Evolutionary conservation across 176 grass and related monocot species (phyloP), one percentile per base, ranked within the genome.

Genomic region (Elymus sibiricus): DNA sequence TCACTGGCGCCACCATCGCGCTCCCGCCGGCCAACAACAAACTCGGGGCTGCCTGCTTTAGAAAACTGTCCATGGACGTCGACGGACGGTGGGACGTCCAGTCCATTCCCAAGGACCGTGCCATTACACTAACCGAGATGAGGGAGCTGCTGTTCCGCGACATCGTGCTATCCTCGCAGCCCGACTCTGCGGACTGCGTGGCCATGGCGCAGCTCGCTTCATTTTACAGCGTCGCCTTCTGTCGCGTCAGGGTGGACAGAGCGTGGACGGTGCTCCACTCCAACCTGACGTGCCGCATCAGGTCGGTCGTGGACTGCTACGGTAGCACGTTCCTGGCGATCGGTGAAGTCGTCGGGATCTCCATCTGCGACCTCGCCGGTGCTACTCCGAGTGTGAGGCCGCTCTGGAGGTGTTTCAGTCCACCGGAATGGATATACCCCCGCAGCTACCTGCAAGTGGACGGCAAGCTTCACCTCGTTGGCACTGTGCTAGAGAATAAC

Each of bases 121-220:
- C 9, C 9, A 1, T 63, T 22, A 70, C 16, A 24, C 64, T 79
- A 10, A 34, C 16, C 38, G 11, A 32, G 47, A 55, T 70, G 84
- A 34, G 64, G 35, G 4, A 28, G 0, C 22, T 59, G 64, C 69
- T 86, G 11, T 79, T 86, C 64, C 37, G 21, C 1, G 37, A 71
- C 49, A 71, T 86, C 76, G 51, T 71, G 37, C 51, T 86, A 12
- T 86, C 84, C 12, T 37, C 64, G 49, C 26, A 16, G 38, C 17
- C 11, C 1, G 28, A 46, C 51, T 58, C 47, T 58, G 35, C 17
- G 25, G 64, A 3, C 34, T 86, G 64, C 84, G 76, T 71, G 26
- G 76, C 76, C 65, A 71, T 86, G 84, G 76, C 76, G 37, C n/a
- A 69, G 74, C 83, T 85, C 7, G 22, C 62, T 2, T 27, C 17